Percentiles rank a stretch among this genome's conserved stretches.
phyloP scores from a whole-genome alignment of 1,284 basidiomycete genomes.

The Boletus sp. region DNA sequence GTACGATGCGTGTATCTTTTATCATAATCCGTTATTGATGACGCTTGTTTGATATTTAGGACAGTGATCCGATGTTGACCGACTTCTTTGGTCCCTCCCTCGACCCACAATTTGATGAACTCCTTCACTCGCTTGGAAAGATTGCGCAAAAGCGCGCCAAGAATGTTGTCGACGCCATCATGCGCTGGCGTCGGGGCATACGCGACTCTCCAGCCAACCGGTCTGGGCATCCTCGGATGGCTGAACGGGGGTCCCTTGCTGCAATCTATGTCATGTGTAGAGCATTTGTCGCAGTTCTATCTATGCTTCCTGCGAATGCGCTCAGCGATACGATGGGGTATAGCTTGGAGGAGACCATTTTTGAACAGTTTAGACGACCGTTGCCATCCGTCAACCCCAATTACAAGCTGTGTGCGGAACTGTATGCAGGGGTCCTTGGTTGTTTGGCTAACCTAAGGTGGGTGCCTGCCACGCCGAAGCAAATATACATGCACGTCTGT shows the following conservation, averaged over 20 bases:
- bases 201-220: conserved; percentile 56
- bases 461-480: not conserved
- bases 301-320: conserved; percentile 68
- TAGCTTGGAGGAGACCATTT: conserved; percentile 79
- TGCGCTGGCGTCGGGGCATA: conserved; percentile 82
- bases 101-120: conserved; percentile 77
- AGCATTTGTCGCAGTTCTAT: conserved; percentile 74
- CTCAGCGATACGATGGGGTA: conserved; percentile 75
- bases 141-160: conserved; percentile 83
- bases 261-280: conserved; percentile 88
- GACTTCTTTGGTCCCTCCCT: conserved; percentile 66
- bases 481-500: not conserved
- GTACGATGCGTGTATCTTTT: not conserved
- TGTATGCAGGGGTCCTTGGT: conserved; percentile 81
- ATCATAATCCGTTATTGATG: conserved; percentile 9
- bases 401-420: conserved; percentile 73
- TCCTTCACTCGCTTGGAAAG: conserved; percentile 79
- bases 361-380: conserved; percentile 79
- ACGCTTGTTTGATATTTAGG: conserved; percentile 38
- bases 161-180: conserved; percentile 81
- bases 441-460: conserved; percentile 77
- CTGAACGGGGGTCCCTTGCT: conserved; percentile 75
- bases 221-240: conserved; percentile 39
- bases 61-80: conserved; percentile 62
- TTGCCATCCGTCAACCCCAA: conserved; percentile 63